Base-by-base conservation (phyloP, 75 land plant species). In the Selaginella moellendorffii region DNA sequence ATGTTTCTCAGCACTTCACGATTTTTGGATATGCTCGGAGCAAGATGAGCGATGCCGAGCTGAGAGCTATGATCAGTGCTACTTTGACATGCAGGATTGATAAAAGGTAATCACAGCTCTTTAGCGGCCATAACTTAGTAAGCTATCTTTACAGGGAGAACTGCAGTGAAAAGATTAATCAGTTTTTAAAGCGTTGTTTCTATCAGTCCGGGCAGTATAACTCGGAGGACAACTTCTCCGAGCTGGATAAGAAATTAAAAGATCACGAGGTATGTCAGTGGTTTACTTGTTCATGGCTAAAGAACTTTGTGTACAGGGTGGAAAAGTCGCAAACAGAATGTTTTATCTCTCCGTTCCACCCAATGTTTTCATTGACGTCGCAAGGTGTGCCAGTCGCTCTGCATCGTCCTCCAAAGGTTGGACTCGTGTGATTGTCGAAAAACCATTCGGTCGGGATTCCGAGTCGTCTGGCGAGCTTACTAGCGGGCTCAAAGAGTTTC, bases 401-500 rank as follows among this genome's bases (percentile, higher is more conserved):
- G 82, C 97, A 28, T 85, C 97, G 14, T 76, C 97, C 24, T 62
- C 74, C 5, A 79, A 69, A 63, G 97, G 97, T 17, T 92, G 97
- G 97, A 92, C 95, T 22, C 72, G 95, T 36, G 82, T 92, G 29
- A 88, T 92, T 65, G 95, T 92, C 54, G 97, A 92, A 78, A 92
- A 92, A 63, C 97, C 97, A 18, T 92, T 92, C 83, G 95, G 97
- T 23, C 82, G 90, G 36, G 97, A 92, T 74, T 81, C 95, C 28
- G 87, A 88, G 69, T 88, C 95, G 23, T 92, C 97, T 59, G 97
- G 95, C 59, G 84, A 87, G 58, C 73, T 92, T 46, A 92, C 97
- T 26, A 76, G 67, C 59, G 80, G 82, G 52, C 66, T 92, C 65
- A 88, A 92, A 59, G 77, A 85, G 61, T 83, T 85, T 64, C 65